Percentiles rank a stretch among this genome's conserved stretches.
Conservation (phyloP, 176 grass and related monocot genomes). For the Phragmites australis region DNA sequence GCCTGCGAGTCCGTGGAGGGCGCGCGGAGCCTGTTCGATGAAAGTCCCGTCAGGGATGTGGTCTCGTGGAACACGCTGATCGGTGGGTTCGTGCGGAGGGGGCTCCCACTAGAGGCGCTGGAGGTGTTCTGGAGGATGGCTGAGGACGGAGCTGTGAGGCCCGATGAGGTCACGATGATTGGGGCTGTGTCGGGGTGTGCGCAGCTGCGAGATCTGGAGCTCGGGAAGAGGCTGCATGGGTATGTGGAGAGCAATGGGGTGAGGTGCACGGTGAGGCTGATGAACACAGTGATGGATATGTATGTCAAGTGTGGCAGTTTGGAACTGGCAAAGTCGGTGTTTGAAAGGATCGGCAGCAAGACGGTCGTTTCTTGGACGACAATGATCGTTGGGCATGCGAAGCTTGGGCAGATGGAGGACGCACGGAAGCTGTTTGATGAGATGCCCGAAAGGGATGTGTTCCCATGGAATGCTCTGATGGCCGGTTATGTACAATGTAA, state of each 20-base stretch:
- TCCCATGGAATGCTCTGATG: conserved; percentile 84
- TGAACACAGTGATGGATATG: conserved; percentile 62
- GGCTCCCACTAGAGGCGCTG: conserved; percentile 34
- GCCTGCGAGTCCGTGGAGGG: conserved; percentile 38
- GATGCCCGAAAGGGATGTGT: conserved; percentile 69
- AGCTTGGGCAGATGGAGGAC: conserved; percentile 48
- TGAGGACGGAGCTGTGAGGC: background rate
- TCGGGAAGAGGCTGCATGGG: conserved; percentile 39
- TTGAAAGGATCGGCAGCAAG: conserved; percentile 35
- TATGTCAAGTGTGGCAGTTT: conserved; percentile 58
- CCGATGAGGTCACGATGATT: conserved; percentile 61
- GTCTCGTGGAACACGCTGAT: conserved; percentile 68
- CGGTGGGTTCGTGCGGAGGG: conserved; percentile 39
- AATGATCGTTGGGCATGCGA: conserved; percentile 59
- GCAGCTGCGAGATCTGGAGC: conserved; percentile 52
- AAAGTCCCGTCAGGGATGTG: conserved; percentile 39
- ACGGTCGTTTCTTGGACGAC: conserved; percentile 67
- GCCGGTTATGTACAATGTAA: conserved; percentile 67
- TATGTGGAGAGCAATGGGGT: conserved; percentile 44
- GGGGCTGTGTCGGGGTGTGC: conserved; percentile 41
- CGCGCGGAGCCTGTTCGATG: conserved; percentile 48
- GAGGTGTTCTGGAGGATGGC: conserved; percentile 48
- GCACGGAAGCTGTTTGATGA: conserved; percentile 64
- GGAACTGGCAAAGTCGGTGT: conserved; percentile 43
- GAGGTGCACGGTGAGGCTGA: conserved; percentile 42